These are phyloP conservation scores for Fusarium guadeloupense DNA, from an alignment of 2,329 filamentous ascomycete species.

Conservation along the genomic window DNA sequence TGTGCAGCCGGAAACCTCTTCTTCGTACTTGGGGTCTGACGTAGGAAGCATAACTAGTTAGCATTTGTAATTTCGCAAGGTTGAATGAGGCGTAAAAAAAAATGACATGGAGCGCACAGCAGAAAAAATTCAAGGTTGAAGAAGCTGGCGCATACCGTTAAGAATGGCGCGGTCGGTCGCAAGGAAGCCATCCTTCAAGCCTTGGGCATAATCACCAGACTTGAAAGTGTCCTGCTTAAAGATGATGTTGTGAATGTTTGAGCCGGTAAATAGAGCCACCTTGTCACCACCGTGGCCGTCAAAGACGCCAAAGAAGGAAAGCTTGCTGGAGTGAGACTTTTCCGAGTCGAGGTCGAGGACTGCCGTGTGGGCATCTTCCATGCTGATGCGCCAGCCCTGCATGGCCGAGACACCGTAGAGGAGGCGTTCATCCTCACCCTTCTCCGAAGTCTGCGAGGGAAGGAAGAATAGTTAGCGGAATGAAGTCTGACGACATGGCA, in stretches of 20 bases:
- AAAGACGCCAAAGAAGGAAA: constrained; percentile 98
- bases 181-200: constrained; percentile 95
- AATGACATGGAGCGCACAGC: neutral
- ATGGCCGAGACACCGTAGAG: constrained; percentile 96
- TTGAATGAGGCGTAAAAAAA: neutral
- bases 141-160: constrained; percentile 71
- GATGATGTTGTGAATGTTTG: constrained; percentile 93
- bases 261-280: constrained; percentile 91
- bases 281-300: constrained; percentile 98
- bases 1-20: constrained; percentile 97
- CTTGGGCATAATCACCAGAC: constrained; percentile 90
- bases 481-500: constrained; percentile 16
- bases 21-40: constrained; percentile 93
- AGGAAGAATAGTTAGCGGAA: constrained; percentile 40
- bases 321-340: constrained; percentile 73
- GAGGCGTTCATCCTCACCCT: constrained; percentile 91
- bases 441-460: constrained; percentile 76
- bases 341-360: constrained; percentile 80
- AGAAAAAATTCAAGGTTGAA: constrained; percentile 14
- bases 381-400: constrained; percentile 99
- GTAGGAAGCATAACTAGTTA: constrained; percentile 24
- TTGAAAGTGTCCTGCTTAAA: constrained; percentile 95
- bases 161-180: constrained; percentile 96
- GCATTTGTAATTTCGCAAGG: constrained; percentile 3
- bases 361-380: constrained; percentile 95